These are phyloP conservation scores for Scheffersomyces lignicola DNA, from an alignment of 1,139 yeast species.

Conservation along the genomic window DNA sequence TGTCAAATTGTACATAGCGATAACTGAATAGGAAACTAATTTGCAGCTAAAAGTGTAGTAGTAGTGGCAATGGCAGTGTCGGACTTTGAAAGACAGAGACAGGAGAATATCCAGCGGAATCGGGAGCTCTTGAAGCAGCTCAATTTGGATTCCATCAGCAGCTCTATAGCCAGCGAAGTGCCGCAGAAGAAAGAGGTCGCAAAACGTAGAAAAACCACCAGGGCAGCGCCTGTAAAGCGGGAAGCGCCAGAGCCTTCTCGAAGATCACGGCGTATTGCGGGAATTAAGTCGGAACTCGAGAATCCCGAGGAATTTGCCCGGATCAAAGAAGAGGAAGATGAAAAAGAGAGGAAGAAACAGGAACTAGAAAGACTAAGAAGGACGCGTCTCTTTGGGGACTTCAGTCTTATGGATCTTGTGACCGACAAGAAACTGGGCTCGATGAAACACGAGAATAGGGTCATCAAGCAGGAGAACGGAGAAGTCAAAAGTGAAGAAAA, in stretches of 20 bases:
- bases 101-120: conserved; percentile 49
- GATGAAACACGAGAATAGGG: conserved; percentile 30
- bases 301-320: conserved; percentile 37
- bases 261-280: conserved; percentile 67
- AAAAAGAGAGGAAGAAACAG: conserved; percentile 34
- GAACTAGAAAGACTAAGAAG: conserved; percentile 53
- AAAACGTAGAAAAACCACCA: conserved; percentile 23
- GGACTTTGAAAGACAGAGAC: conserved; percentile 70
- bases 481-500: conserved; percentile 26
- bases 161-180: conserved; percentile 30
- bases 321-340: conserved; percentile 37
- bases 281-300: conserved; percentile 46
- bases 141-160: conserved; percentile 35
- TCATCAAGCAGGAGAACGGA: conserved; percentile 14
- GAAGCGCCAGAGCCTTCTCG: conserved; percentile 50
- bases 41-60: not conserved
- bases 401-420: conserved; percentile 57
- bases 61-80: conserved; percentile 36
- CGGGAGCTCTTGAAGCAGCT: conserved; percentile 38
- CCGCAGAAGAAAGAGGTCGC: conserved; percentile 10
- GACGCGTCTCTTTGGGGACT: conserved; percentile 62
- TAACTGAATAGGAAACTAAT: not conserved
- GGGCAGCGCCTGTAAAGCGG: conserved; percentile 16
- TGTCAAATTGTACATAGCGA: not conserved
- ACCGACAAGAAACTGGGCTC: conserved; percentile 42